A percentile compares a stretch with the other conserved stretches of the same genome.
phyloP scores from a whole-genome alignment of 306 rosid genomes.

The Begonia peltatifolia region DNA sequence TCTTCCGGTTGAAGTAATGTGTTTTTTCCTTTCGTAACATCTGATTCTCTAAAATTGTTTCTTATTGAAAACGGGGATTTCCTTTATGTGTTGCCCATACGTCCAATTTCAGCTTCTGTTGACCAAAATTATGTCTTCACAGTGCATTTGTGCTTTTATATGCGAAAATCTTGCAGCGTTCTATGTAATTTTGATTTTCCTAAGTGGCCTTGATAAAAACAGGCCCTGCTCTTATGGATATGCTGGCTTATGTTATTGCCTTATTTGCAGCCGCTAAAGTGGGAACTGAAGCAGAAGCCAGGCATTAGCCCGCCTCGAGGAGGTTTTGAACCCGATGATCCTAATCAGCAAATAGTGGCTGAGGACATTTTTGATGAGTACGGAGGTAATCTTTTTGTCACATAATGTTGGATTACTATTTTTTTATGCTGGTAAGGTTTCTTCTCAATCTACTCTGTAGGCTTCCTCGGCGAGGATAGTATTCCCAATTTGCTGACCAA shows the following conservation, averaged over 20 bases:
- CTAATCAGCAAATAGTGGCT: slow-evolving; percentile 94
- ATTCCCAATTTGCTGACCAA: slow-evolving; percentile 59
- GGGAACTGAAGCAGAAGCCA: slow-evolving; percentile 99
- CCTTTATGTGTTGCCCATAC: no score
- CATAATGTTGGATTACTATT: slow-evolving; percentile 3
- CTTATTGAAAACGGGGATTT: no score
- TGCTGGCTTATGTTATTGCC: background rate
- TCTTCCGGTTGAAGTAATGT: no score
- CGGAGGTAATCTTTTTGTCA: slow-evolving; percentile 46
- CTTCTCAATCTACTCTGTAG: slow-evolving; percentile 23
- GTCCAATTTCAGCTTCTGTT: no score
- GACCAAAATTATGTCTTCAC: no score
- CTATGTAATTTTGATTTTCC: no score
- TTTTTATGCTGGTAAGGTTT: slow-evolving; percentile 2
- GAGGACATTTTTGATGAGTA: slow-evolving; percentile 96
- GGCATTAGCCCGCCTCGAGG: slow-evolving; percentile 99
- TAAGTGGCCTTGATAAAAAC: no score
- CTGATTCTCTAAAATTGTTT: no score
- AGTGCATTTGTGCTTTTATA: no score
- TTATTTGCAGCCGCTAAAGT: slow-evolving; percentile 67
- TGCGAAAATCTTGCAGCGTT: no score
- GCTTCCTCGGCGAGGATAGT: slow-evolving; percentile 54
- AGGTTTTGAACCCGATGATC: slow-evolving; percentile 84
- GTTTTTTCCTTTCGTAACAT: no score
- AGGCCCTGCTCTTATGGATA: no score